A percentile compares a stretch with the other conserved stretches of the same genome.
Conservation (phyloP, 108 stramenopile species). For the Phaeodactylum tricornutum region DNA sequence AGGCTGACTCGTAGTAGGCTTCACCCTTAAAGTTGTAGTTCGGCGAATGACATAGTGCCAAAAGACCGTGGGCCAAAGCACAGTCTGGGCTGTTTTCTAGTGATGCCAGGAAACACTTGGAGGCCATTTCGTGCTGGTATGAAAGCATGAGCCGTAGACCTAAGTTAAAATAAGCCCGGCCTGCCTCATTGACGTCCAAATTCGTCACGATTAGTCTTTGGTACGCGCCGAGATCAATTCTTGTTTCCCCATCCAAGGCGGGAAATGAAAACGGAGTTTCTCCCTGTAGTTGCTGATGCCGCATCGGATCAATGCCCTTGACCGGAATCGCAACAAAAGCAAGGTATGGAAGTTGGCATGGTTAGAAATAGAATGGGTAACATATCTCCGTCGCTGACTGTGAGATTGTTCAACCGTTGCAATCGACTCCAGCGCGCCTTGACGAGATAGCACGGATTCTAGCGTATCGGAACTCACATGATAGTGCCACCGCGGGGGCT, state of each 20-base stretch:
- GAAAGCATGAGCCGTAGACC: constrained; percentile 56
- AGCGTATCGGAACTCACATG: no score
- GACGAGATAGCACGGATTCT: no score
- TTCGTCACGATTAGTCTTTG: constrained; percentile 53
- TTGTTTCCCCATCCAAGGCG: background rate
- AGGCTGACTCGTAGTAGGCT: constrained; percentile 71
- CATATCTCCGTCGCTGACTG: no score
- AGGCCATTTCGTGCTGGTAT: constrained; percentile 76
- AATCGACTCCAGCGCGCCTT: no score
- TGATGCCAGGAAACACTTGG: constrained; percentile 57
- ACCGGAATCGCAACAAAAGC: no score
- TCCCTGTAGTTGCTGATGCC: background rate
- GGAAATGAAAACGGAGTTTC: background rate
- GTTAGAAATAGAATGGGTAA: no score
- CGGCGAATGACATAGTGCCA: constrained; percentile 73
- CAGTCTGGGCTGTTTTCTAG: constrained; percentile 50
- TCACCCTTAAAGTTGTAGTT: constrained; percentile 86
- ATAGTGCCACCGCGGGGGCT: no score
- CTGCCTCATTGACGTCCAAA: constrained; percentile 37
- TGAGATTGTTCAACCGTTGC: no score
- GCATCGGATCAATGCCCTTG: background rate
- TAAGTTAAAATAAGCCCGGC: constrained; percentile 57
- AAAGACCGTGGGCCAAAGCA: constrained; percentile 69
- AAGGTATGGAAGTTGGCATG: no score
- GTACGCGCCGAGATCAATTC: constrained; percentile 32